phyloP scores from a whole-genome alignment of 331 rosid genomes.

The Phaseolus coccineus region DNA sequence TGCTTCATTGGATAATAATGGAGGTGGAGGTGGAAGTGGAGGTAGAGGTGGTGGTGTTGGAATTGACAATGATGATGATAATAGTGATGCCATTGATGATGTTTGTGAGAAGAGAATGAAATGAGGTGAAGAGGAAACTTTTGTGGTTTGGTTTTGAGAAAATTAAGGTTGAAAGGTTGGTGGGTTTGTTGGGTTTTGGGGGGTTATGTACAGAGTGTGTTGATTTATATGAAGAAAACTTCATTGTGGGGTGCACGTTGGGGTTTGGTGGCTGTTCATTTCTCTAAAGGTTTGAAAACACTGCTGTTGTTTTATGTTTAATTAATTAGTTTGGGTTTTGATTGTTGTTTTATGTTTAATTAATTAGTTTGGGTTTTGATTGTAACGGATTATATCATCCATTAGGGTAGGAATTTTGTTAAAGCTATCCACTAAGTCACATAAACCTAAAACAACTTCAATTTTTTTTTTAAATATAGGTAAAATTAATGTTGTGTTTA shows the following conservation, averaged over 20 bases:
- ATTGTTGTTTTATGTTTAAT: too few species aligned
- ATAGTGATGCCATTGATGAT: conserved; percentile 11
- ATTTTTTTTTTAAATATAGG: conserved; percentile 33
- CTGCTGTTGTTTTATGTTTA: neutral
- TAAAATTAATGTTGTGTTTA: neutral
- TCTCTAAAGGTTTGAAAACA: conserved; percentile 35
- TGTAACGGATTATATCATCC: too few species aligned
- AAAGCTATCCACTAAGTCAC: too few species aligned
- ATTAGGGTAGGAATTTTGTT: too few species aligned
- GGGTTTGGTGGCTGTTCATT: conserved; percentile 6
- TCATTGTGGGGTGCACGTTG: conserved; percentile 70
- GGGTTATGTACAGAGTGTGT: conserved; percentile 25
- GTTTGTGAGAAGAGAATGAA: conserved; percentile 31
- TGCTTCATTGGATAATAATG: neutral
- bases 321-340: neutral
- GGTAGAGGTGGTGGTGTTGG: neutral
- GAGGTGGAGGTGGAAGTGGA: neutral
- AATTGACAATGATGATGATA: neutral
- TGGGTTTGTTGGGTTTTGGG: neutral
- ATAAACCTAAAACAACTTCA: too few species aligned
- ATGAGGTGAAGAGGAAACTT: neutral
- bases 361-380: neutral
- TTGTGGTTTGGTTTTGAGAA: conserved; percentile 8
- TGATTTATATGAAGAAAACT: conserved; percentile 42
- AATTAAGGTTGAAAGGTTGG: conserved; percentile 29